phyloP scores from a whole-genome alignment of 768 basidiomycete species.

The Lactarius evosmus region DNA sequence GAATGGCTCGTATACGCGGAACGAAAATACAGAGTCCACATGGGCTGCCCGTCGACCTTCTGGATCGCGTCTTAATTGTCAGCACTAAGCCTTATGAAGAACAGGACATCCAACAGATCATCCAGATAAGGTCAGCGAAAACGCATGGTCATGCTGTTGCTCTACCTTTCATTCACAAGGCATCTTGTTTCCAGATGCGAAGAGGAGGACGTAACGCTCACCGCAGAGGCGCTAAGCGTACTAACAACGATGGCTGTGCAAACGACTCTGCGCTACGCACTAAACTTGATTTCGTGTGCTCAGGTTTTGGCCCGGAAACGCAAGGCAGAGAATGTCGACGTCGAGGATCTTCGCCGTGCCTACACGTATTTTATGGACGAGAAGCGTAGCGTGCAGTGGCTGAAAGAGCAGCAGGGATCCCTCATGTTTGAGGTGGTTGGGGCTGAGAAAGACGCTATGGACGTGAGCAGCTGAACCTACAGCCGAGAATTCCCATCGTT shows the following conservation, averaged over 20 bases:
- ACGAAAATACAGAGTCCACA: constrained; percentile 94
- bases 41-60: constrained; percentile 89
- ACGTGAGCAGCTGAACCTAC: constrained; percentile 33
- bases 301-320: constrained; percentile 82
- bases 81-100: constrained; percentile 82
- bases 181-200: constrained; percentile 54
- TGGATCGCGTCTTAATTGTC: constrained; percentile 95
- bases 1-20: constrained; percentile 91
- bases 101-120: constrained; percentile 87
- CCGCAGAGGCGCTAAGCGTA: constrained; percentile 68
- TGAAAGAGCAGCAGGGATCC: constrained; percentile 77
- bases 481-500: not conserved
- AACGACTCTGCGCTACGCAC: constrained; percentile 89
- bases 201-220: constrained; percentile 91
- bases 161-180: not conserved
- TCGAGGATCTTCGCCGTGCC: constrained; percentile 77
- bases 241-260: constrained; percentile 85
- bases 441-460: constrained; percentile 39
- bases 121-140: constrained; percentile 73
- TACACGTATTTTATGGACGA: constrained; percentile 94
- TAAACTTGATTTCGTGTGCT: constrained; percentile 93
- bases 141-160: not conserved
- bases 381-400: constrained; percentile 87
- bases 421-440: constrained; percentile 73
- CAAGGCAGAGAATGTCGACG: constrained; percentile 75